Conservation (phyloP, 2,329 filamentous ascomycete genomes). For the Davidsoniella eucalypti region DNA sequence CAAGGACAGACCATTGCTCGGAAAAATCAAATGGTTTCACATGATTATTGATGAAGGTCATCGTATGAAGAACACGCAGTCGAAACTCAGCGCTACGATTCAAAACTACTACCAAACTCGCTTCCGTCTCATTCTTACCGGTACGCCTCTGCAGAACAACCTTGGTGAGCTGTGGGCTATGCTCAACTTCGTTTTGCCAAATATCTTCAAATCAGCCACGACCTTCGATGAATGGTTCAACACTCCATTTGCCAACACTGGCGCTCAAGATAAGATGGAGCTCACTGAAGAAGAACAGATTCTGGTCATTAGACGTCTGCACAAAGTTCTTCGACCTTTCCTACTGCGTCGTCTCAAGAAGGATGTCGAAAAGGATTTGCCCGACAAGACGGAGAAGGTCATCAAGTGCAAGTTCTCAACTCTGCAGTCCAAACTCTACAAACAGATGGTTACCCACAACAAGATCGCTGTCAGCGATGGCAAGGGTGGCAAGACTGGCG, state of each 20-base stretch:
- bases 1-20: slow-evolving; percentile 86
- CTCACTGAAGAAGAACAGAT: slow-evolving; percentile 98
- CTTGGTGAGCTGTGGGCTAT: slow-evolving; percentile 91
- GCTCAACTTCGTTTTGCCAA: slow-evolving; percentile 94
- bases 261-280: slow-evolving; percentile 96
- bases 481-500: slow-evolving; percentile 85
- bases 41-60: slow-evolving; percentile 99
- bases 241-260: slow-evolving; percentile 95
- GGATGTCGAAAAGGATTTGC: slow-evolving; percentile 96
- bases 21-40: slow-evolving; percentile 99
- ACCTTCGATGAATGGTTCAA: slow-evolving; percentile 99
- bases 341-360: slow-evolving; percentile 96
- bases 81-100: slow-evolving; percentile 88
- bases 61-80: slow-evolving; percentile 97
- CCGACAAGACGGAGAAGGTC: slow-evolving; percentile 97
- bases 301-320: slow-evolving; percentile 91
- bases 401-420: slow-evolving; percentile 98
- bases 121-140: slow-evolving; percentile 91
- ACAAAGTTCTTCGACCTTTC: slow-evolving; percentile 96
- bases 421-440: slow-evolving; percentile 84
- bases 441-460: slow-evolving; percentile 93
- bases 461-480: slow-evolving; percentile 87
- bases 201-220: slow-evolving; percentile 97
- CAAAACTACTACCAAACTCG: slow-evolving; percentile 89
- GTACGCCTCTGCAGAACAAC: slow-evolving; percentile 95